phyloP scores from a whole-genome alignment of 352 stramenopile genomes.

The Phytopythium cucurbitacearum region DNA sequence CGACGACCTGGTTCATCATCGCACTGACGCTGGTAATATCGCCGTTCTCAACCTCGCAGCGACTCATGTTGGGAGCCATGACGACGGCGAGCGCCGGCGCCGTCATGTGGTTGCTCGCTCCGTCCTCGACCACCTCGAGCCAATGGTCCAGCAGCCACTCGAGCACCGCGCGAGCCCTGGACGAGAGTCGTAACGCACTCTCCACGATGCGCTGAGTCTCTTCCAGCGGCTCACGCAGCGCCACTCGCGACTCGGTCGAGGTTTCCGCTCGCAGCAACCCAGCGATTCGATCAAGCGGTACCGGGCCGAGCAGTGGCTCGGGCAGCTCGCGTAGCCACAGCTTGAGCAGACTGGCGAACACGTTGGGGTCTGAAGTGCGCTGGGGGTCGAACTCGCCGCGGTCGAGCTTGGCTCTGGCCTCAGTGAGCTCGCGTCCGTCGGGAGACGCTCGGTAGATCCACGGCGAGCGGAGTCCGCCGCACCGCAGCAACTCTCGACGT shows the following conservation, averaged over 20 bases:
- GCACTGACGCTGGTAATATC: too few species aligned
- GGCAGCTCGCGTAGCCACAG: slow-evolving; percentile 62
- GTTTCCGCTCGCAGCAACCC: too few species aligned
- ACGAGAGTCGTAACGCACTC: too few species aligned
- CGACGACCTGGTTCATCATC: too few species aligned
- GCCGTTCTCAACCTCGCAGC: too few species aligned
- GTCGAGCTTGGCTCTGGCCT: slow-evolving; percentile 43
- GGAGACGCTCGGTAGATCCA: slow-evolving; percentile 61
- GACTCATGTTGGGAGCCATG: slow-evolving; percentile 44
- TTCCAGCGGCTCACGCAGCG: background rate
- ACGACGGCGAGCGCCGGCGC: slow-evolving; percentile 44
- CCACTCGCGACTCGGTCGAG: slow-evolving; percentile 12
- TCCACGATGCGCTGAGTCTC: too few species aligned
- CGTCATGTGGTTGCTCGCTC: slow-evolving; percentile 43
- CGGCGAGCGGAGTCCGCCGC: slow-evolving; percentile 34
- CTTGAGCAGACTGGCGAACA: slow-evolving; percentile 61
- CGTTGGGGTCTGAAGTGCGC: slow-evolving; percentile 33
- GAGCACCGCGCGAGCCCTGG: slow-evolving; percentile 18
- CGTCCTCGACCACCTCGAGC: slow-evolving; percentile 39
- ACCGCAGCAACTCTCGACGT: slow-evolving; percentile 40
- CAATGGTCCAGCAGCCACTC: slow-evolving; percentile 70
- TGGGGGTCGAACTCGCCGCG: slow-evolving; percentile 32
- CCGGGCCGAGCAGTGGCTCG: slow-evolving; percentile 18
- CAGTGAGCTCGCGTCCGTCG: slow-evolving; percentile 33
- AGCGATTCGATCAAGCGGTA: background rate